phyloP scores from a whole-genome alignment of 1,139 yeast species.

The Hyphopichia wangnamkhiaoensis region DNA sequence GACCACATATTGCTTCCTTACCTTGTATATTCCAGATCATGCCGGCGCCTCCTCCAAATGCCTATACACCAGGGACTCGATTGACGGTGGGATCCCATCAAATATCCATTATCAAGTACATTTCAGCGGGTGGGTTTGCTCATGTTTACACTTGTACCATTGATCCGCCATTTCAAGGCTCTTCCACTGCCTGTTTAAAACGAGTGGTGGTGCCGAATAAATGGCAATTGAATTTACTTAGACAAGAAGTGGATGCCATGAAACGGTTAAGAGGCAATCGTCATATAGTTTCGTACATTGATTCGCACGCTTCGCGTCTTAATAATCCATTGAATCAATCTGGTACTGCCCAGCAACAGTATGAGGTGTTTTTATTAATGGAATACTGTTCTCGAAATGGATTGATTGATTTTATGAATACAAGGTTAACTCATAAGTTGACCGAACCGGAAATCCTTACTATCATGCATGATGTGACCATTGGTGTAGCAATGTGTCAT shows the following conservation, averaged over 20 bases:
- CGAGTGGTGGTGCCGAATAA: conserved; percentile 76
- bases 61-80: conserved; percentile 61
- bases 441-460: conserved; percentile 79
- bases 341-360: conserved; percentile 45
- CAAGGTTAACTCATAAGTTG: conserved; percentile 78
- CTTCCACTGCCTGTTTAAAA: conserved; percentile 65
- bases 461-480: conserved; percentile 80
- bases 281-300: conserved; percentile 85
- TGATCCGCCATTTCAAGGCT: conserved; percentile 49
- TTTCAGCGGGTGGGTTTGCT: conserved; percentile 80
- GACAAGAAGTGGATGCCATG: conserved; percentile 86
- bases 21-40: too few species aligned
- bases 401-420: conserved; percentile 89
- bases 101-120: conserved; percentile 56
- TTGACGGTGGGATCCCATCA: conserved; percentile 67
- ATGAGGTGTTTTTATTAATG: conserved; percentile 90
- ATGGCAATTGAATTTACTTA: conserved; percentile 60
- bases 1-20: too few species aligned
- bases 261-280: conserved; percentile 73
- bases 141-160: conserved; percentile 68
- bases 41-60: conserved; percentile 50
- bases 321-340: conserved; percentile 15
- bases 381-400: conserved; percentile 89
- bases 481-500: conserved; percentile 89
- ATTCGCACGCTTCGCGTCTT: conserved; percentile 88